Base-by-base conservation (phyloP, 345 rosid genomes). In the Crucihimalaya himalaica region DNA sequence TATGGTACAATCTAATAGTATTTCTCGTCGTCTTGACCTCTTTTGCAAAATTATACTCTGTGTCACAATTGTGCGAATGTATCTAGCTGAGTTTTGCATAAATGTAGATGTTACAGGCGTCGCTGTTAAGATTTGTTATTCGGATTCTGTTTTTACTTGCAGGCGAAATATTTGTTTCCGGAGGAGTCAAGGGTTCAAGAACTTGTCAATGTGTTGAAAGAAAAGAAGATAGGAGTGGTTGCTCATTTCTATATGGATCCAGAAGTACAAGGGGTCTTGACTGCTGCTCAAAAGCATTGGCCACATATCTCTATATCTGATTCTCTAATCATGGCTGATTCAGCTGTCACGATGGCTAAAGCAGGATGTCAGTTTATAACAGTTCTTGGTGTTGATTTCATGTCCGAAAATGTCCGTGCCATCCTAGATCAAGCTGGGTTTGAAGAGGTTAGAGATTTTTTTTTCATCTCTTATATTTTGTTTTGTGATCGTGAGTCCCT, bases 241-340 rank as follows among this genome's bases (percentile, higher is more conserved):
- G 97, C 98, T 54, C 99, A 92, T 70, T 95, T 92, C 71, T 95
- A 92, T 75, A 90, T 92, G 98, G 99, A 92, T 78, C 99, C 99
- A 65, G 96, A 95, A 86, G 99, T 95, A 69, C 99, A 95, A 84
- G 98, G 98, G 20, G 83, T 95, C 66, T 84, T 95, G 74, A 92
- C 98, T 52, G 91, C 97, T 70, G 98, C 99, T 25, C 88, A 85
- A 79, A 86, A 89, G 84, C 78, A 84, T 53, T 92, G 99, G 98
- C 96, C 99, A 46, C 97, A 92, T 68, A 92, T 95, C 43, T 78
- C 85, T 76, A 88, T 95, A 74, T 92, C 98, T 10, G 98, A 95
- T 83, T 95, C 99, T 6, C 84, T 95, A 80, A 88, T 92, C 72
- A 95, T 92, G 99, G 99, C 99, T 15, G 99, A 95, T 80, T 72